A percentile compares a stretch with the other conserved stretches of the same genome.
Conservation (phyloP, 306 rosid genomes). For the Cyamopsis tetragonoloba region DNA sequence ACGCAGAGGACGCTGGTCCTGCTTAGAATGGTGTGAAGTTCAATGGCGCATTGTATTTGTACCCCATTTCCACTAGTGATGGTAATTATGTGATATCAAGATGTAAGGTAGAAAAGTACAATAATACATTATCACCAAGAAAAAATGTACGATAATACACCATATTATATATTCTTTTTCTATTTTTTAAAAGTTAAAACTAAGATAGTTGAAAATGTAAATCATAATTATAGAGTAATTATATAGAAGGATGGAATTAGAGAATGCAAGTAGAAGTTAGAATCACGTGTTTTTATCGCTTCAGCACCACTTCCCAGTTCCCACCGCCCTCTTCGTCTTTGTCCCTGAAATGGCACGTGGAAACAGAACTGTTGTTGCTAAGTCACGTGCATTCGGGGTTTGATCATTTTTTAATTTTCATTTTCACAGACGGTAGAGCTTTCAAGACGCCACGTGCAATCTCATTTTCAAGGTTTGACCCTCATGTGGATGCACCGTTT, state of each 20-base stretch:
- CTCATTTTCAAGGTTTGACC: conserved; percentile 16
- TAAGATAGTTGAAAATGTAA: not conserved
- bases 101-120: not conserved
- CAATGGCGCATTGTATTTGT: not conserved
- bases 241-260: not conserved
- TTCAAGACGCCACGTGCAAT: conserved; percentile 35
- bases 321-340: conserved; percentile 31
- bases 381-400: conserved; percentile 35
- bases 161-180: too few species aligned
- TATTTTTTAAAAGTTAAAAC: not conserved
- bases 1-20: not conserved
- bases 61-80: too few species aligned
- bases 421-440: not conserved
- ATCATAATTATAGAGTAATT: not conserved
- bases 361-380: conserved; percentile 2
- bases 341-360: conserved; percentile 27
- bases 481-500: conserved; percentile 33
- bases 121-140: too few species aligned
- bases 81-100: not conserved
- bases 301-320: conserved; percentile 6
- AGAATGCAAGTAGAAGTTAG: conserved; percentile 7
- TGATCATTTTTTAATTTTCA: not conserved
- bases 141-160: too few species aligned
- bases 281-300: conserved; percentile 20
- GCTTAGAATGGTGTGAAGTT: not conserved